Conservation (phyloP, 179 eudicot species). For the Spergularia azorica region DNA sequence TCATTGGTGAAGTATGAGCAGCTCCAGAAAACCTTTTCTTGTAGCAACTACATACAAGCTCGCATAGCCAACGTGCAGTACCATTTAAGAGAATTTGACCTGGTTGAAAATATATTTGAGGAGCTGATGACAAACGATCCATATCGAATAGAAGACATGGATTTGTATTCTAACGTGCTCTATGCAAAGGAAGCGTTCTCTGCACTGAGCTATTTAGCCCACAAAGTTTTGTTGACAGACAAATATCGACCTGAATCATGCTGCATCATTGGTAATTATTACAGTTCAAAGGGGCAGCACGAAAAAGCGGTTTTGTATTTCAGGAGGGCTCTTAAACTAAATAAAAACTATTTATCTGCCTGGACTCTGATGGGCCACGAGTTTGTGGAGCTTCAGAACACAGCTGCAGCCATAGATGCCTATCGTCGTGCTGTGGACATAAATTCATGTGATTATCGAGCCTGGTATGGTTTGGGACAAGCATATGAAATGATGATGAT, state of each 20-base stretch:
- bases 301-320: conserved; percentile 89
- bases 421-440: conserved; percentile 95
- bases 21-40: conserved; percentile 66
- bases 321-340: conserved; percentile 83
- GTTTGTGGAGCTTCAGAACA: conserved; percentile 91
- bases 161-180: conserved; percentile 93
- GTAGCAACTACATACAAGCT: conserved; percentile 83
- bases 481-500: conserved; percentile 97
- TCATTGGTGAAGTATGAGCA: conserved; percentile 73
- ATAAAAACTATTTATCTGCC: conserved; percentile 84
- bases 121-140: conserved; percentile 88
- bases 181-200: conserved; percentile 91
- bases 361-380: conserved; percentile 98
- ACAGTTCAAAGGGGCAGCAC: conserved; percentile 93
- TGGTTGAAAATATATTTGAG: conserved; percentile 86
- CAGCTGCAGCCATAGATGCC: conserved; percentile 95
- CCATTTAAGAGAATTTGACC: conserved; percentile 78
- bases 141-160: conserved; percentile 93
- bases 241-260: conserved; percentile 96
- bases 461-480: conserved; percentile 99
- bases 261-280: conserved; percentile 93
- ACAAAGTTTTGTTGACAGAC: conserved; percentile 73
- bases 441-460: conserved; percentile 86
- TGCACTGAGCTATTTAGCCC: conserved; percentile 92
- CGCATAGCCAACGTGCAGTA: conserved; percentile 91